phyloP scores from a whole-genome alignment of 2,329 filamentous ascomycete genomes.

The Nannizziopsis arthrosporioides region DNA sequence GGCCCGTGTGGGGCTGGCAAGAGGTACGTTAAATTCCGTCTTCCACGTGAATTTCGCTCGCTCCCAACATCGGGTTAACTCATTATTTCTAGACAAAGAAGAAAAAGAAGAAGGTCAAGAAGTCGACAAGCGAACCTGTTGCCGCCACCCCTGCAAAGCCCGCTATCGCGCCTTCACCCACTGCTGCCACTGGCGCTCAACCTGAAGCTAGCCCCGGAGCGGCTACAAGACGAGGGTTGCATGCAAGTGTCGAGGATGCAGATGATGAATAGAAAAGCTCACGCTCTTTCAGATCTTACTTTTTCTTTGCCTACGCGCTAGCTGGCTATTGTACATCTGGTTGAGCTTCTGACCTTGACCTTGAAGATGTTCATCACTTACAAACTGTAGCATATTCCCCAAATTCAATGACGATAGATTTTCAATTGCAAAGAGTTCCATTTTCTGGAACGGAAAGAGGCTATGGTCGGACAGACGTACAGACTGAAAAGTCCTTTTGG shows the following conservation, averaged over 20 bases:
- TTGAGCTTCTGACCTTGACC: no score
- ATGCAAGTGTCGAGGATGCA: slow-evolving; percentile 38
- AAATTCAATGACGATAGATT: no score
- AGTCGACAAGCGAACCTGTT: slow-evolving; percentile 9
- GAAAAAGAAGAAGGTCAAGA: slow-evolving; percentile 32
- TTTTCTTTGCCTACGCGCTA: neutral
- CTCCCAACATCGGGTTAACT: neutral
- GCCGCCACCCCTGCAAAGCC: slow-evolving; percentile 2
- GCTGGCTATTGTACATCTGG: neutral
- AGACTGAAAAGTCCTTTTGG: no score
- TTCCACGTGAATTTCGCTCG: neutral
- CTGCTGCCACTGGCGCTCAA: slow-evolving; percentile 25
- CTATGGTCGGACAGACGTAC: no score
- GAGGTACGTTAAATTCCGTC: slow-evolving; percentile 50
- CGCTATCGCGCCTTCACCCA: slow-evolving; percentile 11
- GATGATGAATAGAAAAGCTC: slow-evolving; percentile 25
- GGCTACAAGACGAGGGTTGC: slow-evolving; percentile 30
- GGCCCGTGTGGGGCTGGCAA: slow-evolving; percentile 95
- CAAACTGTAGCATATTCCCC: no score
- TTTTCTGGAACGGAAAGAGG: no score
- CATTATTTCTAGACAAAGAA: slow-evolving; percentile 22
- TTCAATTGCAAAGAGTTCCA: no score
- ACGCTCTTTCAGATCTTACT: neutral
- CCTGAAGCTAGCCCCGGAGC: slow-evolving; percentile 26
- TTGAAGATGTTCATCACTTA: no score